Evolutionary conservation across 2,329 filamentous ascomycete species (phyloP), one percentile per base, ranked within the genome.

Genomic region (Aaosphaeria pasadenensis): DNA sequence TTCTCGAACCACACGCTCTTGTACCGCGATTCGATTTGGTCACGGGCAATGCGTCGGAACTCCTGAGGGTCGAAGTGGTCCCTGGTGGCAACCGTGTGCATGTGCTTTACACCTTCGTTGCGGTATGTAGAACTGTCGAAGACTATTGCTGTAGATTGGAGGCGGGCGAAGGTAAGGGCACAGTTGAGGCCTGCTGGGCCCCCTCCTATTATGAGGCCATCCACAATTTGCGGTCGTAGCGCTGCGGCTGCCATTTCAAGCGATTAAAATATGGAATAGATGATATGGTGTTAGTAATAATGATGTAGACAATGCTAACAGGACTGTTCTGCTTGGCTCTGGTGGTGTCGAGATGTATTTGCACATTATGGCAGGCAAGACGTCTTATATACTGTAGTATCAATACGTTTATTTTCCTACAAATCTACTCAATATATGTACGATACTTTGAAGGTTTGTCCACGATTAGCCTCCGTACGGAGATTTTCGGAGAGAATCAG

Each of bases 181-280:
- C 67, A 66, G 1, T 73, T 59, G 3, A 79, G 66, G 5, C 76
- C 76, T 1, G 74, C 74, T 6, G 75, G 76, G 1, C 76, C 75
- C 30, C 59, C 70, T 42, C 75, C 76, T 11, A 68, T 51, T 43
- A 70, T 63, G 30, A 70, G 53, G 24, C 52, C 51, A 39, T 68
- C 64, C 40, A 64, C 51, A 40, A 63, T 53, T 33, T 53, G 46
- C 36, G 60, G 60, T 36, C 33, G 33, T 9, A 36, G 33, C 7
- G 33, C 33, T 36, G 33, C 33, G 9, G n/a, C 17, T 24, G 17
- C 17, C 17, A 24, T 24, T 24, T 24, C 17, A 24, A 24, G 17
- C 17, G 17, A 24, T 24, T 24, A 24, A 24, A 24, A 24, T 24
- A 24, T 24, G 17, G 17, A 24, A 24, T 24, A 24, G 17, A 24